Base-by-base conservation (phyloP, 169 alveolate genomes). In the Theileria orientalis region DNA sequence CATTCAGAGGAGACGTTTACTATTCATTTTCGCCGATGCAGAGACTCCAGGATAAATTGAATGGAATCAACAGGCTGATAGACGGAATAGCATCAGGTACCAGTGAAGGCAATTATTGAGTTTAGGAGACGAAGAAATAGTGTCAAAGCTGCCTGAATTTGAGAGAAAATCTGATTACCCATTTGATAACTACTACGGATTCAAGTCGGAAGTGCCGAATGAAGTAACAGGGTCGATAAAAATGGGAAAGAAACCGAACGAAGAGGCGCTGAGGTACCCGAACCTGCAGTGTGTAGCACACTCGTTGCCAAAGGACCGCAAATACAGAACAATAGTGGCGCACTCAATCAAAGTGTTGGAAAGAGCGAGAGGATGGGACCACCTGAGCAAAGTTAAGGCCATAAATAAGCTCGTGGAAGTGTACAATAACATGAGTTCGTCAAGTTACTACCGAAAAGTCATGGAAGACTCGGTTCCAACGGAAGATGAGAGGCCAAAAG, bases 221-320 rank as follows among this genome's bases (percentile, higher is more conserved):
- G 89, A 82, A 41, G 85, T 82, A 19, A 74, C 85, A 1, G 89
- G 89, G 16, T 82, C 89, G 7, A 82, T 82, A 13, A 72, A 44
- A 5, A 74, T 74, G 85, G 89, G 89, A 44, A 82, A 69, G 61
- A 67, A 54, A 27, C 19, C 29, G 14, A 32, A 21, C 13, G 82
- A 27, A 1, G 61, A 49, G 27, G 27, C 40, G 16, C 66, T 68
- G 42, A 42, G 89, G 56, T 89, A 89, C 72, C 94, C 86, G 41
- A 89, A 80, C 49, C 70, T 89, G 30, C 94, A 89, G 64, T 61
- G 87, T 56, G 94, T 89, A 25, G 87, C 94, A 7, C 94, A 89
- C 67, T 89, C 94, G 5, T 70, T 89, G 16, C 94, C 94, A n/a
- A 62, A 67, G 35, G 94, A 89, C 76, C 69, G 61, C 1, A 89